Evolutionary conservation across 805 yeast genomes (phyloP), one percentile per base, ranked within the genome.

Genomic region (Kluyveromyces siamensis): DNA sequence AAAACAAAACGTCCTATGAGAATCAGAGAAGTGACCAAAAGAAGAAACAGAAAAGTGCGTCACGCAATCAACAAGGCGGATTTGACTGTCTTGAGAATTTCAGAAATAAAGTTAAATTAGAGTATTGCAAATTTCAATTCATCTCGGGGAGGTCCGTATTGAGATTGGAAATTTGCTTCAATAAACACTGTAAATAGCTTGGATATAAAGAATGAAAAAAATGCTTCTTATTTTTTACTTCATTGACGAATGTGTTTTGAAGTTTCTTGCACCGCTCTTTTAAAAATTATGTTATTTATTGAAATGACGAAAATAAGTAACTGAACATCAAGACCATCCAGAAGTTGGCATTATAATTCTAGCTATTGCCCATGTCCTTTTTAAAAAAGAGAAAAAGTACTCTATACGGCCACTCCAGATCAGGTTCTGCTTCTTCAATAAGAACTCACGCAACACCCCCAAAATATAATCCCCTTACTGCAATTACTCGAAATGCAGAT

Each of bases 1-100:
- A 85, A 86, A 71, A 84, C 96, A 2, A 80, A 85, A 56, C 83
- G 84, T 54, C 88, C 88, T 49, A 80, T 83, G 72, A 79, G 82
- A 57, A 73, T 81, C 33, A 80, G 79, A 61, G 87, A 83, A 61
- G 79, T 79, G 51, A 84, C 95, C 27, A 84, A 87, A 63, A 77
- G 91, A 68, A 81, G 96, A 72, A 73, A 83, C 55, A 83, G 89
- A 75, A 83, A 84, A 72, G 72, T 78, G 52, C 75, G 84, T 65
- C 77, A 87, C 70, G 73, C 82, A 7, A 70, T 72, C 27, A 76
- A 77, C 42, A 82, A 89, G 68, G 87, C 84, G 50, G 81, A 76
- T 58, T 76, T 85, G 59, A 90, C 97, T 6, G 80, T 86, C 40
- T 67, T 90, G 57, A 78, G 90, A 65, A 81, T 90, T 44, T 75